Conservation (phyloP, 768 basidiomycete species). For the Russula lepida region DNA sequence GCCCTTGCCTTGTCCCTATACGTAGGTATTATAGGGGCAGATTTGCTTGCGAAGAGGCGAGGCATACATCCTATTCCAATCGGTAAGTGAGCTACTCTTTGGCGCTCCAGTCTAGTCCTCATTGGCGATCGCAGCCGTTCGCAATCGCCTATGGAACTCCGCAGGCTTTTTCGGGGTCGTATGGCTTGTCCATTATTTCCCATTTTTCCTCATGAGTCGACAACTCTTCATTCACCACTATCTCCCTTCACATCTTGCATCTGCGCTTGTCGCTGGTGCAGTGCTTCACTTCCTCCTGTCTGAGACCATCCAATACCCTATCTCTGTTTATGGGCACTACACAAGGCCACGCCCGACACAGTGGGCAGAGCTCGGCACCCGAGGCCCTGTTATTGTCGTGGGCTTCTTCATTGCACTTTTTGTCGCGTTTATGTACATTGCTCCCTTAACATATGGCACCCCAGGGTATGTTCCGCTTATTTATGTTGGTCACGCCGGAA, state of each 20-base stretch:
- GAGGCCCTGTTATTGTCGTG: conserved; percentile 58
- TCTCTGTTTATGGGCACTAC: conserved; percentile 65
- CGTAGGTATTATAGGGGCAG: conserved; percentile 83
- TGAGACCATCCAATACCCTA: conserved; percentile 86
- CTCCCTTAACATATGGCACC: conserved; percentile 93
- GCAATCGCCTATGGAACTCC: conserved; percentile 92
- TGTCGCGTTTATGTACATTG: conserved; percentile 61
- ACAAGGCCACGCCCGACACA: conserved; percentile 37
- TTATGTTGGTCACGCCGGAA: conserved; percentile 1
- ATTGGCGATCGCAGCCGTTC: conserved; percentile 50
- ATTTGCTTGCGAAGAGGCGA: conserved; percentile 79
- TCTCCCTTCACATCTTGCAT: conserved; percentile 91
- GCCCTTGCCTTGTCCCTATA: conserved; percentile 80
- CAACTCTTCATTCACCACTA: conserved; percentile 98
- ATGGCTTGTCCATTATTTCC: conserved; percentile 93
- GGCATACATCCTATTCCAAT: conserved; percentile 80
- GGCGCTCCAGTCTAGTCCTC: not conserved
- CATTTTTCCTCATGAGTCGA: conserved; percentile 96
- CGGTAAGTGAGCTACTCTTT: conserved; percentile 43
- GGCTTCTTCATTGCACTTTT: conserved; percentile 55
- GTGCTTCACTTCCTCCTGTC: conserved; percentile 86
- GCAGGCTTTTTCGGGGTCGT: conserved; percentile 91
- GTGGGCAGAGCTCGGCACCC: conserved; percentile 68
- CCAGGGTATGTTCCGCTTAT: conserved; percentile 61
- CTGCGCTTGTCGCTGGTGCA: conserved; percentile 85